phyloP scores from a whole-genome alignment of 805 yeast genomes.

The Grigorovia humatica region DNA sequence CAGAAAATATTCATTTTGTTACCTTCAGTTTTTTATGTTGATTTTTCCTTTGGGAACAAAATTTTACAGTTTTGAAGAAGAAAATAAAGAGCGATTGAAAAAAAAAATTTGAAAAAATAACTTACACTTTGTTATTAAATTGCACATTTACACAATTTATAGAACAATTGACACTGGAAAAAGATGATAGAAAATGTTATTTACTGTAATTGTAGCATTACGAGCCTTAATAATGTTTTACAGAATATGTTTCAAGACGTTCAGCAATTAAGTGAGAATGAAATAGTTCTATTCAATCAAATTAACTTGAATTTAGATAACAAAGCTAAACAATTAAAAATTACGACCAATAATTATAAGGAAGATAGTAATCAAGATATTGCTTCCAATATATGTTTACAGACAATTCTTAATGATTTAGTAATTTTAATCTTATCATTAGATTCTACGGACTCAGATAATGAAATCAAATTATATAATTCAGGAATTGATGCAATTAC shows the following conservation, averaged over 20 bases:
- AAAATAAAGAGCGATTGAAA: too few species aligned
- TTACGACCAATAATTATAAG: not conserved
- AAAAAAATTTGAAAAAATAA: not conserved
- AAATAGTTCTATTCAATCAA: not conserved
- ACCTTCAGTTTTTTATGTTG: too few species aligned
- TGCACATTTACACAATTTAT: not conserved
- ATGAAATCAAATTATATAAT: not conserved
- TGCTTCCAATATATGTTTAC: not conserved
- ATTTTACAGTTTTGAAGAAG: too few species aligned
- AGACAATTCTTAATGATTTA: not conserved
- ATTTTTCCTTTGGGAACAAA: too few species aligned
- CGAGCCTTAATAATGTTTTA: not conserved
- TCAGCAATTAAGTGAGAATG: not conserved
- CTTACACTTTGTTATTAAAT: too few species aligned
- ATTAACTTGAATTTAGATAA: not conserved
- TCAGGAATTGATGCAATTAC: not conserved
- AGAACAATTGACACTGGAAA: not conserved
- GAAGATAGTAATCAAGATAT: not conserved
- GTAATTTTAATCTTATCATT: not conserved
- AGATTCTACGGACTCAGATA: not conserved
- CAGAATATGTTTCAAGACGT: not conserved
- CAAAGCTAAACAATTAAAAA: not conserved
- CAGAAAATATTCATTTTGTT: too few species aligned
- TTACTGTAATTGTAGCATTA: not conserved
- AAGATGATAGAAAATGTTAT: not conserved